Conservation (phyloP, 345 rosid species). For the Populus alba region DNA sequence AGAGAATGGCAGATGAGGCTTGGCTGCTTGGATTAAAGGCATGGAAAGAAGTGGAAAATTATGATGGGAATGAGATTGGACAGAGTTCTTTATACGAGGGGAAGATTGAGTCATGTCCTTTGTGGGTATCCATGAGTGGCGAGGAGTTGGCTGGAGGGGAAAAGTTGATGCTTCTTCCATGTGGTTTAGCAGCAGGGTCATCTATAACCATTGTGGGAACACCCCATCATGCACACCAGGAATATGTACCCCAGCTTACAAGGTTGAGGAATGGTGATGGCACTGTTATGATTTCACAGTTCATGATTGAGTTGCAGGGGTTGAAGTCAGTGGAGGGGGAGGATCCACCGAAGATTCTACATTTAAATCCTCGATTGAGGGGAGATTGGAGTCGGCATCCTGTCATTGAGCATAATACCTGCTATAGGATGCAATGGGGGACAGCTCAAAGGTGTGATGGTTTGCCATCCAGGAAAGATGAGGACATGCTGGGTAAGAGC, state of each 20-base stretch:
- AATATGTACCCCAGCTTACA: conserved; percentile 71
- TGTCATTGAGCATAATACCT: conserved; percentile 94
- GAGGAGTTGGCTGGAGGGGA: conserved; percentile 67
- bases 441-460: conserved; percentile 93
- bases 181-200: conserved; percentile 94
- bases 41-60: conserved; percentile 73
- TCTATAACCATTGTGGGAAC: conserved; percentile 92
- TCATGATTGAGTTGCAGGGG: conserved; percentile 94
- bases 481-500: conserved; percentile 70
- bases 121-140: conserved; percentile 70
- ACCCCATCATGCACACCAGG: conserved; percentile 78
- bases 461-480: conserved; percentile 68
- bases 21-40: conserved; percentile 89
- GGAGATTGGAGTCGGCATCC: conserved; percentile 92
- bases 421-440: conserved; percentile 99
- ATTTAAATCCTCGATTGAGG: conserved; percentile 84
- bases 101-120: conserved; percentile 65
- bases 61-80: conserved; percentile 41
- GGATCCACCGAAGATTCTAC: conserved; percentile 93
- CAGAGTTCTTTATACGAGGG: conserved; percentile 41
- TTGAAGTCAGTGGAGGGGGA: conserved; percentile 87
- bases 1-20: conserved; percentile 91
- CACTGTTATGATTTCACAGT: conserved; percentile 79
- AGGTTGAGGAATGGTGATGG: conserved; percentile 51
- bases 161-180: conserved; percentile 78